phyloP scores from a whole-genome alignment of 306 rosid genomes.

The Fragaria ananassa region DNA sequence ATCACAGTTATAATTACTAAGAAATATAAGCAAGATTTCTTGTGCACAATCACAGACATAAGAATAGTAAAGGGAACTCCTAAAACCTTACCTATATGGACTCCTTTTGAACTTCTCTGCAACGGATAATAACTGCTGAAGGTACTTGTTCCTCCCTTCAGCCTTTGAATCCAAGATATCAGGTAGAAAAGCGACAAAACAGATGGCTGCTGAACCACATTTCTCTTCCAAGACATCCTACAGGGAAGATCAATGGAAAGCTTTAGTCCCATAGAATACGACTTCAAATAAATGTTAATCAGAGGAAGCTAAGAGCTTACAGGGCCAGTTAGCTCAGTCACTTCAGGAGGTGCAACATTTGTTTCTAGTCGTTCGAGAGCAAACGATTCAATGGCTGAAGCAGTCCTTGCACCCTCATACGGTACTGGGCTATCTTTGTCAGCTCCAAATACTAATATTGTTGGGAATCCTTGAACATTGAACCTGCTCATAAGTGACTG shows the following conservation, averaged over 20 bases:
- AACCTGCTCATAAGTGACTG: slow-evolving; percentile 98
- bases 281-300: not conserved
- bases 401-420: slow-evolving; percentile 90
- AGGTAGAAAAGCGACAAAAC: slow-evolving; percentile 94
- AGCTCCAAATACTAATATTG: slow-evolving; percentile 90
- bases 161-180: slow-evolving; percentile 98
- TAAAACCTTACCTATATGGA: slow-evolving; percentile 71
- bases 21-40: not conserved
- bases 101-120: slow-evolving; percentile 91
- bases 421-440: slow-evolving; percentile 87
- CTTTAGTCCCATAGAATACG: slow-evolving; percentile 9
- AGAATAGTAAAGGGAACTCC: not conserved
- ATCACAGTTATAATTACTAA: not conserved
- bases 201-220: slow-evolving; percentile 91
- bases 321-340: slow-evolving; percentile 71
- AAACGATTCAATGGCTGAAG: slow-evolving; percentile 82
- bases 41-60: not conserved
- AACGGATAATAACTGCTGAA: slow-evolving; percentile 73
- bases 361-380: slow-evolving; percentile 85
- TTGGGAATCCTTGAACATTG: slow-evolving; percentile 95
- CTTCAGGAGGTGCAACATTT: slow-evolving; percentile 87
- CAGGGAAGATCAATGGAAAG: slow-evolving; percentile 13
- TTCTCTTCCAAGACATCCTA: slow-evolving; percentile 90
- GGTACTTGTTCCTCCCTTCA: slow-evolving; percentile 83
- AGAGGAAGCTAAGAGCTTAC: slow-evolving; percentile 44